These are phyloP conservation scores for Podospora bellae-mahoneyi DNA, from an alignment of 495 filamentous ascomycete species.

Conservation along the genomic window DNA sequence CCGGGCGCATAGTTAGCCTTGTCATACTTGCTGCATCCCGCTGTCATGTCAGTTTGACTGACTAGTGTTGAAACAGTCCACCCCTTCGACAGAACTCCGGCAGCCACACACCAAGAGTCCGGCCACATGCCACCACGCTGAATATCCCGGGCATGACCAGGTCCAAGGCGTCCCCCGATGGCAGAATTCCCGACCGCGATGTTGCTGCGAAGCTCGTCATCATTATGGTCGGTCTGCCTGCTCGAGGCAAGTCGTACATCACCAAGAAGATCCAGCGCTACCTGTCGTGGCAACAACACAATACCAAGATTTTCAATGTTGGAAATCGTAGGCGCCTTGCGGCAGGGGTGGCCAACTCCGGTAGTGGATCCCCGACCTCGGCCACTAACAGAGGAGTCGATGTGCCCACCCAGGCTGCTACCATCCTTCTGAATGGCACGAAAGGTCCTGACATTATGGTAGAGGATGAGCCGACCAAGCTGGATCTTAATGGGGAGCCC, in stretches of 20 bases:
- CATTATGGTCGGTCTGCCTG: conserved; percentile 95
- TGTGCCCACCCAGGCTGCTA: conserved; percentile 43
- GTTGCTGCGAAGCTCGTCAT: conserved; percentile 94
- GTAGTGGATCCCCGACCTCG: conserved; percentile 25
- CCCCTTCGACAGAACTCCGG: conserved; percentile 59
- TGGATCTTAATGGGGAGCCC: conserved; percentile 32
- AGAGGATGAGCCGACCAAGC: conserved; percentile 32
- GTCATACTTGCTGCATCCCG: background rate
- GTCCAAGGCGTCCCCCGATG: conserved; percentile 91
- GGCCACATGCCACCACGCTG: conserved; percentile 75
- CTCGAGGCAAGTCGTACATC: conserved; percentile 94
- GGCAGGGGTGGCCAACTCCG: conserved; percentile 49
- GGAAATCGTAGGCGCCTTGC: conserved; percentile 83
- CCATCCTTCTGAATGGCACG: conserved; percentile 47
- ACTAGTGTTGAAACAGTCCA: conserved; percentile 38
- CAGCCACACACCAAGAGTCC: conserved; percentile 56
- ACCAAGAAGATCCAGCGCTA: conserved; percentile 97
- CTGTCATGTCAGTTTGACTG: conserved; percentile 18
- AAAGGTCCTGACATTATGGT: conserved; percentile 36
- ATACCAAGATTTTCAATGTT: conserved; percentile 94
- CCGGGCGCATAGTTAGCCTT: background rate
- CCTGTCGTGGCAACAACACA: conserved; percentile 94
- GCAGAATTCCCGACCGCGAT: conserved; percentile 85
- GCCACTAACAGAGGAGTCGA: conserved; percentile 29
- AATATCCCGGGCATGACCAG: conserved; percentile 87